phyloP scores from a whole-genome alignment of 2,329 filamentous ascomycete genomes.

The Alternaria ethzedia region DNA sequence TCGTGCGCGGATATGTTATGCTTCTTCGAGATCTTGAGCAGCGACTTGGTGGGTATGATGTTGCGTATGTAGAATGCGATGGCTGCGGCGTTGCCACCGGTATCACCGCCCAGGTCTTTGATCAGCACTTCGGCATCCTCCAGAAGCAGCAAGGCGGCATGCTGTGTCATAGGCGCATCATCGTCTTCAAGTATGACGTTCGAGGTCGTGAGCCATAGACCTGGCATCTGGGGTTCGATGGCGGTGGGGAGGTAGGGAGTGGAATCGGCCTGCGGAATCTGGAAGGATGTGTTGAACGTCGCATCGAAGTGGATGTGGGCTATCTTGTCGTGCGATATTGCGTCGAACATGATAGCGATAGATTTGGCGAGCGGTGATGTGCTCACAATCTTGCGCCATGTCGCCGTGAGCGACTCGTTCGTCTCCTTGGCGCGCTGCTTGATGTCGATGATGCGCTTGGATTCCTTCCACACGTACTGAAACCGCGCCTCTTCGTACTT shows the following conservation, averaged over 20 bases:
- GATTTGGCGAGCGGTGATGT: conserved; percentile 81
- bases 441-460: conserved; percentile 78
- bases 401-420: conserved; percentile 64
- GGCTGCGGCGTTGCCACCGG: conserved; percentile 75
- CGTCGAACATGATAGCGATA: conserved; percentile 80
- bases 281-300: conserved; percentile 65
- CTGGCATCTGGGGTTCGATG: conserved; percentile 72
- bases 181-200: conserved; percentile 76
- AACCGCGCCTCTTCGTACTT: conserved; percentile 91
- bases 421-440: conserved; percentile 83
- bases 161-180: conserved; percentile 74
- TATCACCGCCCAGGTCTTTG: conserved; percentile 69
- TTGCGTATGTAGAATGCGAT: conserved; percentile 75
- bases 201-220: conserved; percentile 86
- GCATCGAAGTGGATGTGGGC: conserved; percentile 80
- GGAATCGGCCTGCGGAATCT: conserved; percentile 68
- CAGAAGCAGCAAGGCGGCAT: conserved; percentile 85
- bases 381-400: conserved; percentile 75
- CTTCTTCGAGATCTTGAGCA: conserved; percentile 75
- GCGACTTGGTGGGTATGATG: conserved; percentile 65
- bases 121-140: conserved; percentile 84
- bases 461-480: conserved; percentile 91
- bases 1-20: conserved; percentile 78
- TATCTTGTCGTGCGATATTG: conserved; percentile 83
- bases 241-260: conserved; percentile 75